Percentiles rank a stretch among this genome's conserved stretches.
These are phyloP conservation scores for Globisporangium splendens DNA, from an alignment of 352 stramenopile species.

Conservation along the genomic window DNA sequence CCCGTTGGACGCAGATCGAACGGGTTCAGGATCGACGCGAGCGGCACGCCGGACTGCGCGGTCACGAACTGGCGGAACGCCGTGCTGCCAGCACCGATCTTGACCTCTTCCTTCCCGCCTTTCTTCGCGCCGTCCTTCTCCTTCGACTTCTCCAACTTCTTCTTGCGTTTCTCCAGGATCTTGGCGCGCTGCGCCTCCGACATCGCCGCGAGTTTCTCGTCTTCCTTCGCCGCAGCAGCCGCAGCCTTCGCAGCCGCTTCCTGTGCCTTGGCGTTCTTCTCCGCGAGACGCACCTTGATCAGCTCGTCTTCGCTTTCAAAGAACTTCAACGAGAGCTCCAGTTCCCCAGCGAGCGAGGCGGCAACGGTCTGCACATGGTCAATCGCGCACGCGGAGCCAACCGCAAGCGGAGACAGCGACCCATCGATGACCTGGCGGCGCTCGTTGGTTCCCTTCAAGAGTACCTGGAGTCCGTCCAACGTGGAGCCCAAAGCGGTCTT, in stretches of 20 bases:
- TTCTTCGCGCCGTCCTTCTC: conserved; percentile 78
- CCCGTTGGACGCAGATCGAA: conserved; percentile 59
- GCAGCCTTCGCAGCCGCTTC: conserved; percentile 68
- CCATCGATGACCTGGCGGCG: conserved; percentile 31
- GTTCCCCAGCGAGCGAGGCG: conserved; percentile 38
- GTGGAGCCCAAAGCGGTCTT: conserved; percentile 55
- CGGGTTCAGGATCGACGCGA: conserved; percentile 28
- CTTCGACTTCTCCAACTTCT: conserved; percentile 83
- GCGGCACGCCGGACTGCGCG: conserved; percentile 7
- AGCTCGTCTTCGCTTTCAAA: conserved; percentile 61
- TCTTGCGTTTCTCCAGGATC: conserved; percentile 74
- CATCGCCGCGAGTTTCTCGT: conserved; percentile 81
- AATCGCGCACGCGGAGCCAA: conserved; percentile 31
- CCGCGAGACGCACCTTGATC: conserved; percentile 44
- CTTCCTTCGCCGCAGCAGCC: conserved; percentile 71
- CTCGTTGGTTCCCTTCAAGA: conserved; percentile 53
- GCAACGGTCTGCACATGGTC: conserved; percentile 47
- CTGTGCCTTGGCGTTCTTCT: conserved; percentile 61
- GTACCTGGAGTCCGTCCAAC: conserved; percentile 50
- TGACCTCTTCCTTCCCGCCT: conserved; percentile 57
- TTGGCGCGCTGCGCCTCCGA: conserved; percentile 69
- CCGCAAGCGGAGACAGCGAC: conserved; percentile 12
- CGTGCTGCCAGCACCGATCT: conserved; percentile 61
- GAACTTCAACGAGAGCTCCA: conserved; percentile 45
- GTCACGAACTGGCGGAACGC: conserved; percentile 54